These are phyloP conservation scores for Nectriaceae sp. DNA, from an alignment of 2,329 filamentous ascomycete species.

Conservation along the genomic window DNA sequence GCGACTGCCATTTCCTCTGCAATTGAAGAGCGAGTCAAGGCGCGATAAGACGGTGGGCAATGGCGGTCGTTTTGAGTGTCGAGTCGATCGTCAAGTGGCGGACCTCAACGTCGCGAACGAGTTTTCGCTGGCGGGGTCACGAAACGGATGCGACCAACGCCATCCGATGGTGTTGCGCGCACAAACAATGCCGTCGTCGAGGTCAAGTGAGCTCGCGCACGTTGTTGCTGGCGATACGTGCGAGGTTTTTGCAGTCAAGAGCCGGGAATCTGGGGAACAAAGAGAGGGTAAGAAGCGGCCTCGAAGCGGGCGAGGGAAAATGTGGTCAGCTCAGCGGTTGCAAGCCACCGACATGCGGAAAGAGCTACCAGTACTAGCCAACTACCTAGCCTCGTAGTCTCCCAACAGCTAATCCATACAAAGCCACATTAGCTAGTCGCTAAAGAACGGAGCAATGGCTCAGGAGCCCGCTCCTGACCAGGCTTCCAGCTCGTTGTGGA, in stretches of 20 bases:
- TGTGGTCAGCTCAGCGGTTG: not conserved
- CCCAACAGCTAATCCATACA: too few species aligned
- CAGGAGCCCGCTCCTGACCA: too few species aligned
- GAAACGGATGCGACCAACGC: not conserved
- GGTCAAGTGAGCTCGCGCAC: not conserved
- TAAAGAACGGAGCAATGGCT: too few species aligned
- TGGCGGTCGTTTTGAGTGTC: not conserved
- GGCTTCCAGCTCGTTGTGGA: not conserved
- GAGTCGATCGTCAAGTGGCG: not conserved
- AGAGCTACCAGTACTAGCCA: too few species aligned
- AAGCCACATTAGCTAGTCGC: too few species aligned
- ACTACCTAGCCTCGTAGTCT: too few species aligned
- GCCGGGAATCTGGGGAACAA: not conserved
- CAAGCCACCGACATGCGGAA: not conserved
- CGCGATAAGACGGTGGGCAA: not conserved
- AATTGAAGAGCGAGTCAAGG: not conserved
- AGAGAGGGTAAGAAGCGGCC: not conserved
- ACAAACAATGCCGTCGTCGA: not conserved
- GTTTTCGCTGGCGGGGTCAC: not conserved
- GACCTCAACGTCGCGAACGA: not conserved
- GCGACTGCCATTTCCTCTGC: constrained; percentile 25
- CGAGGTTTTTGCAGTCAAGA: not conserved
- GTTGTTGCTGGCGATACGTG: not conserved
- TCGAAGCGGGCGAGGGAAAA: not conserved
- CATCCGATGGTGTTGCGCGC: not conserved